Percentiles rank a stretch among this genome's conserved stretches.
Conservation (phyloP, 1,139 yeast species). For the Magnusiomyces ingens region DNA sequence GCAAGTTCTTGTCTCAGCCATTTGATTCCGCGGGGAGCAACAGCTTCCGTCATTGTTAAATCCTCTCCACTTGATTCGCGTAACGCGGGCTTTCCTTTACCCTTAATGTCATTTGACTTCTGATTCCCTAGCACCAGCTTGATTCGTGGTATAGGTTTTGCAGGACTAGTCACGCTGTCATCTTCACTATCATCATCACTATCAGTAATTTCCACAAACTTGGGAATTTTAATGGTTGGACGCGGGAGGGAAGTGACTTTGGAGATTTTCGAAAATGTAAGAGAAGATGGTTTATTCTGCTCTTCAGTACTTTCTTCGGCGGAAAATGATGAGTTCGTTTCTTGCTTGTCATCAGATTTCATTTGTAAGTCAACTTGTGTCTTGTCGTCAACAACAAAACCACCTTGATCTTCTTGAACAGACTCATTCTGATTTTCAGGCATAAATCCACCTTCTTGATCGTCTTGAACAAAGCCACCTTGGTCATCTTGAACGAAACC, state of each 20-base stretch:
- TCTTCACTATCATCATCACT: slow-evolving; percentile 1
- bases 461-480: slow-evolving; percentile 1
- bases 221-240: slow-evolving; percentile 1
- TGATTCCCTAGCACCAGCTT: too few relatives aligned
- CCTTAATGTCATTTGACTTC: too few relatives aligned
- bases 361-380: slow-evolving; percentile 1
- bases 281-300: neutral
- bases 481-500: neutral
- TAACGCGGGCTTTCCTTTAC: too few relatives aligned
- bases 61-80: too few relatives aligned
- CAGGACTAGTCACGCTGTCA: neutral
- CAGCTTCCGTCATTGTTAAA: too few relatives aligned
- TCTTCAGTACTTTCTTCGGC: neutral
- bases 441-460: neutral
- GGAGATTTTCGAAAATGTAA: neutral
- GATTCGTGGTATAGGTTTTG: too few relatives aligned
- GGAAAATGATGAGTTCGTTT: neutral
- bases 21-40: too few relatives aligned
- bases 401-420: neutral
- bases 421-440: neutral
- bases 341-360: slow-evolving; percentile 1
- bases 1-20: too few relatives aligned
- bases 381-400: slow-evolving; percentile 8
- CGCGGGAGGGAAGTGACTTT: neutral
- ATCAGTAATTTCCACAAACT: neutral